phyloP scores from a whole-genome alignment of 331 rosid genomes.

The Malus hybrid region DNA sequence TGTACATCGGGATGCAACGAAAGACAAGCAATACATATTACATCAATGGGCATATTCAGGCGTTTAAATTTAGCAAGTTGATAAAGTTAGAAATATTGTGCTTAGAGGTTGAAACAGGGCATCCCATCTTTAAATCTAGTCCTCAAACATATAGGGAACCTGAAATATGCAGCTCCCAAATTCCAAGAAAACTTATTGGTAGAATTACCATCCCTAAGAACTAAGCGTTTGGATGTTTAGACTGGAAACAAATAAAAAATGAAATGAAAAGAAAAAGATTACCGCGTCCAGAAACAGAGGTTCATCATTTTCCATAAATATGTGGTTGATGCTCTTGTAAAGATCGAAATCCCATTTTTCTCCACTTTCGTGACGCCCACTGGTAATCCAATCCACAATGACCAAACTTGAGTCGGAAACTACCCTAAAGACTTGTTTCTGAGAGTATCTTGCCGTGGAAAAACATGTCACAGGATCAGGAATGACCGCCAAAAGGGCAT shows the following conservation, averaged over 20 bases:
- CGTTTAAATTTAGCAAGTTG: too few relatives aligned
- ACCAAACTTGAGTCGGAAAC: constrained; percentile 64
- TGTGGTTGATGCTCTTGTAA: constrained; percentile 69
- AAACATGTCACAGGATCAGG: constrained; percentile 97
- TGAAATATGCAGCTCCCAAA: not conserved
- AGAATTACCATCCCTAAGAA: not conserved
- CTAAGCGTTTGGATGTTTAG: not conserved
- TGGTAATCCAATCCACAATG: constrained; percentile 93
- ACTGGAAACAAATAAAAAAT: not conserved
- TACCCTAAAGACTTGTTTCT: constrained; percentile 73
- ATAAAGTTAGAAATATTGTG: too few relatives aligned
- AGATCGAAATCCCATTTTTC: constrained; percentile 90
- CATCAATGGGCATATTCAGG: too few relatives aligned
- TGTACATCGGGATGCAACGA: too few relatives aligned
- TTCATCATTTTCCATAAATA: constrained; percentile 56
- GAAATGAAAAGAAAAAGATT: constrained; percentile 1
- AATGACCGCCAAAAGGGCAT: constrained; percentile 70
- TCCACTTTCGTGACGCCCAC: constrained; percentile 92
- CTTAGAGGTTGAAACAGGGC: too few relatives aligned
- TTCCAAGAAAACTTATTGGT: not conserved
- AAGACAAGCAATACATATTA: too few relatives aligned
- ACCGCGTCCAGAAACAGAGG: constrained; percentile 86
- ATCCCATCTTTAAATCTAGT: not conserved
- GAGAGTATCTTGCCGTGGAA: constrained; percentile 80
- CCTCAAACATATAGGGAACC: not conserved